A percentile compares a stretch with the other conserved stretches of the same genome.
Conservation (phyloP, 2,329 filamentous ascomycete species). For the Curvularia verruculosa region DNA sequence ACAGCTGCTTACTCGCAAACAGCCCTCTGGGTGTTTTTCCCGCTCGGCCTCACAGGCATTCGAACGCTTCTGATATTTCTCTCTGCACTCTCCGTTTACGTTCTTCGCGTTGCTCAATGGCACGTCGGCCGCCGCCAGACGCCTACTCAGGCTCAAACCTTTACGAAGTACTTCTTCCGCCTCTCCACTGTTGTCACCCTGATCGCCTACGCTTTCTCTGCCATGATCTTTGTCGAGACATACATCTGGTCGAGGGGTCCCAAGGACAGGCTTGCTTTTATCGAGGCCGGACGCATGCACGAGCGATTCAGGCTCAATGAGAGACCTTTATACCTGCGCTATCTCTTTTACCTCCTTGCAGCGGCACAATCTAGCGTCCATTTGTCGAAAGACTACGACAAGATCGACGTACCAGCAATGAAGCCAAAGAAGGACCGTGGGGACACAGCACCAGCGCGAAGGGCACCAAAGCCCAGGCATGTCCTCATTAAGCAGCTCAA, state of each 20-base stretch:
- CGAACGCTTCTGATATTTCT: constrained; percentile 78
- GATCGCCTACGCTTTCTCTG: constrained; percentile 78
- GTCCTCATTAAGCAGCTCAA: constrained; percentile 28
- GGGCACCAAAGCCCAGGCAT: constrained; percentile 25
- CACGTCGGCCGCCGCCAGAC: constrained; percentile 69
- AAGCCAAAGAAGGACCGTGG: constrained; percentile 32
- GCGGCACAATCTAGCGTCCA: constrained; percentile 72
- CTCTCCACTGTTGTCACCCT: constrained; percentile 71
- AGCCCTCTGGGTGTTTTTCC: constrained; percentile 89
- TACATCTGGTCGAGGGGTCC: constrained; percentile 75
- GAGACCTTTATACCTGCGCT: constrained; percentile 78
- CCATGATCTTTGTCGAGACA: constrained; percentile 77
- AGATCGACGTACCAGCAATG: constrained; percentile 58
- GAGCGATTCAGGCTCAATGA: constrained; percentile 84
- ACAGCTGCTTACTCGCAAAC: constrained; percentile 22
- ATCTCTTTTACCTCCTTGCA: constrained; percentile 71
- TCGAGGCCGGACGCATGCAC: constrained; percentile 68
- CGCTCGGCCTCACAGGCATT: constrained; percentile 75
- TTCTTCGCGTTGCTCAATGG: constrained; percentile 84
- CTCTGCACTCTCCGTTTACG: constrained; percentile 76
- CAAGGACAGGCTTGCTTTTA: constrained; percentile 70
- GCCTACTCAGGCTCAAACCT: constrained; percentile 68
- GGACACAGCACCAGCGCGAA: constrained; percentile 9
- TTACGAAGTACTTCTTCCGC: constrained; percentile 63
- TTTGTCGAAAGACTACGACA: constrained; percentile 75